These are phyloP conservation scores for Leccinellum luteum DNA, from an alignment of 768 basidiomycete species.

Conservation along the genomic window DNA sequence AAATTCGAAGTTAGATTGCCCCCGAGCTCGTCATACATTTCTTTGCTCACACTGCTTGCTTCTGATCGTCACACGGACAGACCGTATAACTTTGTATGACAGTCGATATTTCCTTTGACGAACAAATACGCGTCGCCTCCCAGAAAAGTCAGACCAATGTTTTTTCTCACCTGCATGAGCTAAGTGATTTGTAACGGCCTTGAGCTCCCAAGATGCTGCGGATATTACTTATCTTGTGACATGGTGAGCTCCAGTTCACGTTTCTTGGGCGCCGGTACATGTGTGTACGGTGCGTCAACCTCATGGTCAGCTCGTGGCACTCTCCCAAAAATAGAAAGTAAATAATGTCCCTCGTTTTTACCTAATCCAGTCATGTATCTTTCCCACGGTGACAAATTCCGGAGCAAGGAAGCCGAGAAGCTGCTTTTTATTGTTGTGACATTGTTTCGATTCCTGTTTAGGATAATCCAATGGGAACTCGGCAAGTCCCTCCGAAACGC, in stretches of 20 bases:
- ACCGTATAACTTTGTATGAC: background rate
- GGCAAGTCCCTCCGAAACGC: conserved; percentile 12
- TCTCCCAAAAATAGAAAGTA: background rate
- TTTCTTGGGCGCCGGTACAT: conserved; percentile 3
- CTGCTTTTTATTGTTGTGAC: conserved; percentile 15
- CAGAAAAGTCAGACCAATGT: background rate
- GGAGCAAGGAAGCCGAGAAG: conserved; percentile 25
- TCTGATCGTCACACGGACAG: conserved; percentile 17
- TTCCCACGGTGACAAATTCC: conserved; percentile 16
- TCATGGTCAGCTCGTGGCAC: conserved; percentile 11
- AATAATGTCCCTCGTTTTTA: conserved; percentile 6
- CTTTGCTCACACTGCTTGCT: conserved; percentile 1
- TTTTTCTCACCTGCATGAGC: conserved; percentile 1
- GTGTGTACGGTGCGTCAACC: conserved; percentile 14
- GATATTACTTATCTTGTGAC: background rate
- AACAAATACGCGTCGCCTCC: conserved; percentile 21
- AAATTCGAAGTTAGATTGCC: background rate
- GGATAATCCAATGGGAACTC: conserved; percentile 3
- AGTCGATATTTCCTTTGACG: background rate
- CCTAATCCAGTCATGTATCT: background rate
- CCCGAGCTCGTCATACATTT: conserved; percentile 3
- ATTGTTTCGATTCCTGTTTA: conserved; percentile 7
- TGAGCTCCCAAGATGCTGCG: background rate
- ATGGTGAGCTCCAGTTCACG: background rate
- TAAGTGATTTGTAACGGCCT: background rate